Evolutionary conservation across 2,329 filamentous ascomycete genomes (phyloP).

Genomic region (Massarina eburnea): DNA sequence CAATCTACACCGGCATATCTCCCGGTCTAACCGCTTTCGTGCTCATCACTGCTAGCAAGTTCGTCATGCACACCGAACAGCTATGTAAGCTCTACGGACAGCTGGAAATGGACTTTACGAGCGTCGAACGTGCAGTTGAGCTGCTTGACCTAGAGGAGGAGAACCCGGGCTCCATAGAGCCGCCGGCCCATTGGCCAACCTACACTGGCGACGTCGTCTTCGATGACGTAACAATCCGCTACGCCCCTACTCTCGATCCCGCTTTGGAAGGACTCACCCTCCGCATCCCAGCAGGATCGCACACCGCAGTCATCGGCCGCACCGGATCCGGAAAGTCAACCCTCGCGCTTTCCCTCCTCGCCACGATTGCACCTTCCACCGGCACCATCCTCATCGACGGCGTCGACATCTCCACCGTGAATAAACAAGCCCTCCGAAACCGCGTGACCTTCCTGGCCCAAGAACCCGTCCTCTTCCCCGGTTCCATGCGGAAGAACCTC

Average conservation of each 20-base stretch:
- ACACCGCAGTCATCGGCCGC: slow-evolving; percentile 77
- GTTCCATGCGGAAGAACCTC: slow-evolving; percentile 62
- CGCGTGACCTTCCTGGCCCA: slow-evolving; percentile 69
- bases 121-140: slow-evolving; percentile 82
- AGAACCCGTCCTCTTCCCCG: slow-evolving; percentile 66
- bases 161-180: slow-evolving; percentile 63
- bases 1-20: slow-evolving; percentile 72
- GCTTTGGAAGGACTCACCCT: slow-evolving; percentile 71
- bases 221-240: slow-evolving; percentile 74
- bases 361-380: slow-evolving; percentile 52
- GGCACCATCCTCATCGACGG: slow-evolving; percentile 63
- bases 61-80: slow-evolving; percentile 67
- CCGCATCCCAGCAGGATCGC: slow-evolving; percentile 74
- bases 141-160: slow-evolving; percentile 79
- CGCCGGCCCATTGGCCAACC: slow-evolving; percentile 76
- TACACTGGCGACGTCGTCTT: slow-evolving; percentile 74
- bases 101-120: slow-evolving; percentile 89
- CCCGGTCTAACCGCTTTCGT: slow-evolving; percentile 84
- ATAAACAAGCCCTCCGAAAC: slow-evolving; percentile 60
- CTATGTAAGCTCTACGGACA: slow-evolving; percentile 81
- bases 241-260: slow-evolving; percentile 75
- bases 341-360: slow-evolving; percentile 63
- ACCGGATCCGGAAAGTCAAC: slow-evolving; percentile 81
- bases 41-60: slow-evolving; percentile 69
- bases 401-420: slow-evolving; percentile 61